Evolutionary conservation across 2,329 filamentous ascomycete species (phyloP), one percentile per base, ranked within the genome.

Genomic region (Stemphylium vesicarium): DNA sequence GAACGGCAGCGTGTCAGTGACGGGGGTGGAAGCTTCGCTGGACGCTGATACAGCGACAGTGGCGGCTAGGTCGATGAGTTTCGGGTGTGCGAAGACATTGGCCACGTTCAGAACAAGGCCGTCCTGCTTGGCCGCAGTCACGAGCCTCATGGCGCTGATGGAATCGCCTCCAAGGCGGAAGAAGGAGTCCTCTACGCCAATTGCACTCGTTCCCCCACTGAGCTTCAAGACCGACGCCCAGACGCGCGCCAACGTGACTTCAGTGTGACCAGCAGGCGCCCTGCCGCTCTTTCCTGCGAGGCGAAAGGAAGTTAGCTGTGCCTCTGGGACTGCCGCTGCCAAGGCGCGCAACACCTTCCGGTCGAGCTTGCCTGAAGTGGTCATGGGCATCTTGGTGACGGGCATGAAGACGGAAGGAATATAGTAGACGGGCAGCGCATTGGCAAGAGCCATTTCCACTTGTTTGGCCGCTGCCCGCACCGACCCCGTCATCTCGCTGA

Each of bases 101-200:
- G 78, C 72, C 4, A 80, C 78, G 10, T 71, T 77, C 9, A 81
- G 66, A 1, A 70, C 58, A 11, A 80, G 68, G 4, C 76, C 77
- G 24, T 74, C 69, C 4, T 74, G 71, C 6, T 77, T 71, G 22
- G 76, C 74, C 31, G 75, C 74, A 4, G 73, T 72, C 35, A 80
- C 79, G 1, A 81, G 72, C 5, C 62, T 63, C 78, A 81, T 81
- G 4, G 79, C 79, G 16, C 75, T 75, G 55, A 81, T 76, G 0
- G 79, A 81, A 53, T 81, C 79, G 22, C 79, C 79, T 24, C 79
- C 79, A 3, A 80, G 66, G 1, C 74, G 72, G 58, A 81, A 80
- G 64, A 81, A 81, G 44, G 73, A 79, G 41, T 80, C 79, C 44
- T 79, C 75, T 1, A 71, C 71, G 7, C 75, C 76, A 29, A 81